A percentile compares a stretch with the other conserved stretches of the same genome.
Evolutionary conservation across 1,284 basidiomycete species (phyloP).

Genomic region (Sanghuangporus weigelae): DNA sequence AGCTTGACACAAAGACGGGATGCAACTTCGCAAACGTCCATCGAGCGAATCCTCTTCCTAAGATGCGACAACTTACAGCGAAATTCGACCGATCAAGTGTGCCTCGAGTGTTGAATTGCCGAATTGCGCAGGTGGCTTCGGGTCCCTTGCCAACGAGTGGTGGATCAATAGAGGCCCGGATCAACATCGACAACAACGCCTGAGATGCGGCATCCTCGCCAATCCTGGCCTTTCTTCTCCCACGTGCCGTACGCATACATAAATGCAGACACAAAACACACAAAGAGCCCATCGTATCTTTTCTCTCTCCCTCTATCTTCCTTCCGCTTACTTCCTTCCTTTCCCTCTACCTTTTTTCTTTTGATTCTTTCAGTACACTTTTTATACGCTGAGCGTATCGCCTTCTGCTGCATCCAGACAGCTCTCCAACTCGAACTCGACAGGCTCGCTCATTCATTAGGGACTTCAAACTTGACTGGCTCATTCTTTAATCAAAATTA

Average conservation of each 20-base stretch:
- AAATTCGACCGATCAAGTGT: background rate
- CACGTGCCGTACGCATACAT: background rate
- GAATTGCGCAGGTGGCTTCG: conserved; percentile 6
- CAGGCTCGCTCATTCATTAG: conserved; percentile 3
- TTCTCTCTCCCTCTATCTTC: conserved; percentile 15
- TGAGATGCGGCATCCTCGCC: background rate
- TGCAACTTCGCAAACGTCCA: background rate
- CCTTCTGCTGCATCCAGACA: conserved; percentile 16
- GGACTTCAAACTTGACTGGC: background rate
- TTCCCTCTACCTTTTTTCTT: conserved; percentile 24
- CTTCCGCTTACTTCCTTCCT: conserved; percentile 18
- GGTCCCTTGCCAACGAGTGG: conserved; percentile 7
- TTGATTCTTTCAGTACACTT: conserved; percentile 7
- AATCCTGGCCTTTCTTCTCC: background rate
- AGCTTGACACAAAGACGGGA: background rate
- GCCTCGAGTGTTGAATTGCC: background rate
- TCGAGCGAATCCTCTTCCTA: background rate
- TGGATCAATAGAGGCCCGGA: background rate
- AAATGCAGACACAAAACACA: background rate
- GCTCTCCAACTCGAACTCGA: background rate
- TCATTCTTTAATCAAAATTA: conserved; percentile 26
- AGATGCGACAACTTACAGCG: background rate
- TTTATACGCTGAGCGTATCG: conserved; percentile 22
- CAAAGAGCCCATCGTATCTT: background rate
- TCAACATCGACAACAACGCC: background rate